Evolutionary conservation across 306 rosid genomes (phyloP).

Genomic region (Cyclanthera cordifolia): DNA sequence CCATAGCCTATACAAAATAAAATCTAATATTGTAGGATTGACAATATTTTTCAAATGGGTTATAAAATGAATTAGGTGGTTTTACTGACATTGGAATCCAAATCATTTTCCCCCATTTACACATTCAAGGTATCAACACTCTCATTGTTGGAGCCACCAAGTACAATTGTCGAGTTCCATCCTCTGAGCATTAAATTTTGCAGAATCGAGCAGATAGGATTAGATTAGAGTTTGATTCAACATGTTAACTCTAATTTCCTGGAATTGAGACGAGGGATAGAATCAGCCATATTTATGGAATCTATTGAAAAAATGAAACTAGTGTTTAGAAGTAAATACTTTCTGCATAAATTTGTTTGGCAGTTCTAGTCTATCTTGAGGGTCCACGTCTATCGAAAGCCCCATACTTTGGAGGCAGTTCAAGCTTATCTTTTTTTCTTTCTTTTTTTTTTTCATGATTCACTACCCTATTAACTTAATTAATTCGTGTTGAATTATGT

Average conservation of each 20-base stretch:
- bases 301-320: background rate
- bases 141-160: background rate
- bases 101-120: background rate
- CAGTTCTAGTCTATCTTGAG: no score
- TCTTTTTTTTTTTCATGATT: background rate
- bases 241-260: background rate
- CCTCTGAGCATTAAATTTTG: background rate
- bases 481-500: no score
- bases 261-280: background rate
- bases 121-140: background rate
- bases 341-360: background rate
- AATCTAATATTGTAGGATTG: no score
- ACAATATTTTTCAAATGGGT: background rate
- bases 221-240: background rate
- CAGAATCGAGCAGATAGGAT: background rate
- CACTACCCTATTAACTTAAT: no score
- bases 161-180: background rate
- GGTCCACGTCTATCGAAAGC: no score
- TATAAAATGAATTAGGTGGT: background rate
- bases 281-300: background rate
- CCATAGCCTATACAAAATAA: no score
- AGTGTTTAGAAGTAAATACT: background rate
- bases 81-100: background rate
- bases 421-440: background rate
- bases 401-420: no score